These are phyloP conservation scores for Phytophthora hybrid DNA, from an alignment of 352 stramenopile species.

Conservation along the genomic window DNA sequence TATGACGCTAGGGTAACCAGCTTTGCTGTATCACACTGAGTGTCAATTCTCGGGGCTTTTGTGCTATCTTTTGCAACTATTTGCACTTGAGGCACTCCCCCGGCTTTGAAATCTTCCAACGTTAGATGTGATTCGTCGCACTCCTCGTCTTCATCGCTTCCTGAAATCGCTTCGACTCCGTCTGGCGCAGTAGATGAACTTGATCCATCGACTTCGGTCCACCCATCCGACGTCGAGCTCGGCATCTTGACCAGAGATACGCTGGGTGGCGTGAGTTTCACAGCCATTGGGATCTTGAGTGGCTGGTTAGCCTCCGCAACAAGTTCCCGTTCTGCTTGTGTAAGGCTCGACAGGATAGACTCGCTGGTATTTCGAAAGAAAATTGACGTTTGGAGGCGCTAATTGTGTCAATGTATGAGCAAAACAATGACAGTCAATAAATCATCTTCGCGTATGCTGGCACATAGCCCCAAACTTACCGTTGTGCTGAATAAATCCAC, in stretches of 20 bases:
- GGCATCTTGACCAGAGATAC: slow-evolving; percentile 39
- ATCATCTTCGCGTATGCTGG: neutral
- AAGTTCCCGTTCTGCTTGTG: slow-evolving; percentile 60
- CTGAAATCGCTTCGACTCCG: slow-evolving; percentile 36
- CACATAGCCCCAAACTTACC: slow-evolving; percentile 39
- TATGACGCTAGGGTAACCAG: slow-evolving; percentile 43
- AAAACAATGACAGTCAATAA: neutral
- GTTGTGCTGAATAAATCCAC: slow-evolving; percentile 70
- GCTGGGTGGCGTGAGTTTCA: slow-evolving; percentile 13
- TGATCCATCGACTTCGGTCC: slow-evolving; percentile 50
- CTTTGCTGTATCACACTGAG: slow-evolving; percentile 10
- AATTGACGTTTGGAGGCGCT: slow-evolving; percentile 75
- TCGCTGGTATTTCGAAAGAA: slow-evolving; percentile 81
- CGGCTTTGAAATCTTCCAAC: slow-evolving; percentile 70
- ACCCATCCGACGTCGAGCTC: slow-evolving; percentile 48
- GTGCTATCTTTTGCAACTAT: neutral
- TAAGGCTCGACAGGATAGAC: slow-evolving; percentile 59
- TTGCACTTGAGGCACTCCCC: slow-evolving; percentile 33
- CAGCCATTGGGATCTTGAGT: slow-evolving; percentile 18
- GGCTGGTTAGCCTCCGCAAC: slow-evolving; percentile 49
- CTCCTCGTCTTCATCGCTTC: slow-evolving; percentile 46
- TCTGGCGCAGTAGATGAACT: slow-evolving; percentile 36
- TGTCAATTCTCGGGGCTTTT: neutral
- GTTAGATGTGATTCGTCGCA: slow-evolving; percentile 46
- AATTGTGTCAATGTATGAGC: slow-evolving; percentile 2